phyloP scores from a whole-genome alignment of 2,329 filamentous ascomycete genomes.

The Alternaria dauci region DNA sequence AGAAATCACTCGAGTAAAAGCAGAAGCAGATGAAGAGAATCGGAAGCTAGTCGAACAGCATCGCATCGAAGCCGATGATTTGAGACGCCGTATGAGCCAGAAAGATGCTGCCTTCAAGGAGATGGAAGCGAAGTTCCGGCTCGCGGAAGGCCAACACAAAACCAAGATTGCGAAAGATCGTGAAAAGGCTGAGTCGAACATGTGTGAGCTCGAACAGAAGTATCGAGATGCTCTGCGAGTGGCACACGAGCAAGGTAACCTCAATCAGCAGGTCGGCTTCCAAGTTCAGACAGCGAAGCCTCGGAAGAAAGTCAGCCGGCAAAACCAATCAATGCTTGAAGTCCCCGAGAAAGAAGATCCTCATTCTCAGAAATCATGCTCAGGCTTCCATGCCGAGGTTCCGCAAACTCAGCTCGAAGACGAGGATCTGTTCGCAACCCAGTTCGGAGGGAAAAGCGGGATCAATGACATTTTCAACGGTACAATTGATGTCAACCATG shows the following conservation, averaged over 20 bases:
- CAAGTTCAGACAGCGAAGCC: constrained; percentile 4
- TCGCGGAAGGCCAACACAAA: constrained; percentile 20
- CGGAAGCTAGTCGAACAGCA: constrained; percentile 7
- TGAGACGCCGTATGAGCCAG: constrained; percentile 15
- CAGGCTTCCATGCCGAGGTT: neutral
- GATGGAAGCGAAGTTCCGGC: constrained; percentile 21
- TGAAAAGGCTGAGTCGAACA: constrained; percentile 9
- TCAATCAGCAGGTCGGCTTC: neutral
- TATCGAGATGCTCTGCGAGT: constrained; percentile 3
- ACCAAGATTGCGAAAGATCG: constrained; percentile 26
- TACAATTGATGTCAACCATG: constrained; percentile 13
- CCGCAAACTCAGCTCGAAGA: neutral
- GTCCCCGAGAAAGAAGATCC: neutral
- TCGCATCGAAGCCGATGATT: constrained; percentile 15
- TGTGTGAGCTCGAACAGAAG: constrained; percentile 2
- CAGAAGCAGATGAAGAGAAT: constrained; percentile 5
- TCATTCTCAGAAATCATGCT: neutral
- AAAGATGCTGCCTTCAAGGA: constrained; percentile 24
- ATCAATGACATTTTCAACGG: constrained; percentile 5
- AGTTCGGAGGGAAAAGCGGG: constrained; percentile 14
- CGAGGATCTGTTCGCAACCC: constrained; percentile 2
- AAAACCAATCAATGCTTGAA: constrained; percentile 22
- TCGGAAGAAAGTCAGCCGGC: constrained; percentile 34
- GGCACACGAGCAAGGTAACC: neutral
- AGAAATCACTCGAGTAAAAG: constrained; percentile 14